phyloP scores from a whole-genome alignment of 1,139 yeast genomes.

The Blastobotrys arbuscula region DNA sequence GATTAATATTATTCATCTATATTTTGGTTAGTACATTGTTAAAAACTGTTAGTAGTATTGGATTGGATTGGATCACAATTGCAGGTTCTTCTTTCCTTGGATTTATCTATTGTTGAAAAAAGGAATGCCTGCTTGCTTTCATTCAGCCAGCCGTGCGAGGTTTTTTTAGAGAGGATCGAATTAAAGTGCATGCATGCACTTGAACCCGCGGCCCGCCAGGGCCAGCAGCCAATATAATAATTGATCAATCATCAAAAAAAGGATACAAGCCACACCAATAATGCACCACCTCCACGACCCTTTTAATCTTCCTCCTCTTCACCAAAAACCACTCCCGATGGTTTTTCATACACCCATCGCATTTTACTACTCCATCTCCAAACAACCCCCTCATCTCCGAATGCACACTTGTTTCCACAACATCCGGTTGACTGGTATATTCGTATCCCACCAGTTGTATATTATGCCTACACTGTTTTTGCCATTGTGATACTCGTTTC shows the following conservation, averaged over 20 bases:
- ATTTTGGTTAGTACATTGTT: too few species aligned
- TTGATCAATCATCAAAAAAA: background rate
- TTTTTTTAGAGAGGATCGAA: too few species aligned
- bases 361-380: constrained; percentile 29
- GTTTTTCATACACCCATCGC: constrained; percentile 25
- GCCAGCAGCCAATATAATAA: too few species aligned
- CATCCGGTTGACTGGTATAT: constrained; percentile 21
- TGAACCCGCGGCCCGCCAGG: too few species aligned
- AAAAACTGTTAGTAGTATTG: too few species aligned
- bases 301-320: constrained; percentile 16
- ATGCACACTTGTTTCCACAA: constrained; percentile 25
- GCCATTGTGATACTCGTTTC: constrained; percentile 28
- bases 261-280: constrained; percentile 10
- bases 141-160: too few species aligned
- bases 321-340: constrained; percentile 31
- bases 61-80: too few species aligned
- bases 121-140: too few species aligned
- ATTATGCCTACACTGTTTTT: constrained; percentile 26
- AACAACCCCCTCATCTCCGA: constrained; percentile 22
- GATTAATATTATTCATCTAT: too few species aligned
- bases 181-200: too few species aligned
- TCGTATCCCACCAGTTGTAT: constrained; percentile 17
- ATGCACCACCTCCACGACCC: constrained; percentile 16
- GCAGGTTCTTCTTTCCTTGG: too few species aligned
- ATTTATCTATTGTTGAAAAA: too few species aligned